Evolutionary conservation across 1,139 yeast genomes (phyloP), one percentile per base, ranked within the genome.

Genomic region (Sugiyamaella sp.): DNA sequence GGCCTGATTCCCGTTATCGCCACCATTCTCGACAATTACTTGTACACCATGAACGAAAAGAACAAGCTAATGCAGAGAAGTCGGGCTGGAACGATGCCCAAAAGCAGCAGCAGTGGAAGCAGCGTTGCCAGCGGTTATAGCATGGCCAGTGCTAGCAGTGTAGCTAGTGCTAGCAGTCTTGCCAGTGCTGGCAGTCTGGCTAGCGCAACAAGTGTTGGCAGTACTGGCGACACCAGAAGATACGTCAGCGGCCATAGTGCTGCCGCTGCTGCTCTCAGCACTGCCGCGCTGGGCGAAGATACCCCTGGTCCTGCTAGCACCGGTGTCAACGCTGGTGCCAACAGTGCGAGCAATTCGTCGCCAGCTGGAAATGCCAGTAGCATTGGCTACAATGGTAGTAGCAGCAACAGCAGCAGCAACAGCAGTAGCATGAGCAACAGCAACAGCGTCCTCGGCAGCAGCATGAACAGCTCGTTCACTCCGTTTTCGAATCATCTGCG

Each of bases 1-100:
- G 98, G 97, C 2, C 84, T 91, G 56, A 78, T 93, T 38, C 97
- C 97, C 1, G 82, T 93, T 6, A 81, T 93, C 52, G 95, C 97
- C 53, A 91, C 99, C 0, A 86, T 93, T 3, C 76, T 93, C 62
- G 98, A 93, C 70, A 91, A 90, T 71, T 90, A 25, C 42, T 29
- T 52, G 37, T 43, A 16, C 33, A 44, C 40, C 10, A 32, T 20
- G 10, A 49, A 17, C 10, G 53, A 50, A 17, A 46, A 46, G 39
- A 24, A 21, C 16, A 38, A 38, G 38, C 14, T 42, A n/a, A 20
- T 32, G 35, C 39, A 33, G 17, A 46, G 27, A n/a, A 38, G 27
- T 1, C 24, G 39, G 14, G 44, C 17, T 14, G 29, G 27, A 12
- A 33, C 20, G 14, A 12, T 37, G 9, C 21, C 20, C 14, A 46